Conservation (phyloP, 2,329 filamentous ascomycete species). For the Pseudofabraea citricarpa region DNA sequence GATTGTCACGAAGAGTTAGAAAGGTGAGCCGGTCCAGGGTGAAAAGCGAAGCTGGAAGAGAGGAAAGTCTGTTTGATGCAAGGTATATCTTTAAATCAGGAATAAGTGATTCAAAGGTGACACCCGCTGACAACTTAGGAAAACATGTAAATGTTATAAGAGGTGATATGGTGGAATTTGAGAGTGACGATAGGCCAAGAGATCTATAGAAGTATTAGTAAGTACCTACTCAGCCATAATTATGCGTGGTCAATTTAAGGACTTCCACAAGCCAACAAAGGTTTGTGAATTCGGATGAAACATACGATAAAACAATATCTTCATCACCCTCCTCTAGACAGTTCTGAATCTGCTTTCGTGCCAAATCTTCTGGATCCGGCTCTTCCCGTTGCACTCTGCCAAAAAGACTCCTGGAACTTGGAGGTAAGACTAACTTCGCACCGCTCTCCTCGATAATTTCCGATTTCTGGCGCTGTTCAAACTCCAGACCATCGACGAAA, state of each 20-base stretch:
- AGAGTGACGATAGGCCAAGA: slow-evolving; percentile 41
- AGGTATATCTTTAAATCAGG: slow-evolving; percentile 59
- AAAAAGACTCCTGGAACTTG: background rate
- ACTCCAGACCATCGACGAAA: slow-evolving; percentile 11
- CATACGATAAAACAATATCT: slow-evolving; percentile 57
- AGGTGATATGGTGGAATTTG: slow-evolving; percentile 51
- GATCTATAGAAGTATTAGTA: slow-evolving; percentile 11
- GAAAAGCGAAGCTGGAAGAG: slow-evolving; percentile 57
- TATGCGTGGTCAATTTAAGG: too few relatives aligned
- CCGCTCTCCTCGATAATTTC: background rate
- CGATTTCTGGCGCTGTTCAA: background rate
- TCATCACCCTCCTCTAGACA: slow-evolving; percentile 57
- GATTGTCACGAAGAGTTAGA: slow-evolving; percentile 62
- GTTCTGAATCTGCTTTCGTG: slow-evolving; percentile 40
- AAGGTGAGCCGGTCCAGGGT: slow-evolving; percentile 56
- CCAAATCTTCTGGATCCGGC: slow-evolving; percentile 35
- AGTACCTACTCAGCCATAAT: background rate
- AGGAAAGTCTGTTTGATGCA: slow-evolving; percentile 50
- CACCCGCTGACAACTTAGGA: slow-evolving; percentile 15
- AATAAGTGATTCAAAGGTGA: slow-evolving; percentile 48
- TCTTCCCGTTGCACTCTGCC: background rate
- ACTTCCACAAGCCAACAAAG: too few relatives aligned
- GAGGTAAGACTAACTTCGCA: background rate
- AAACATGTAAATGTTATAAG: slow-evolving; percentile 51
- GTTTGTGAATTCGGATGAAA: too few relatives aligned